A percentile compares a stretch with the other conserved stretches of the same genome.
Evolutionary conservation across 208 protist species (phyloP).

Genomic region (Leishmania gerbilli): DNA sequence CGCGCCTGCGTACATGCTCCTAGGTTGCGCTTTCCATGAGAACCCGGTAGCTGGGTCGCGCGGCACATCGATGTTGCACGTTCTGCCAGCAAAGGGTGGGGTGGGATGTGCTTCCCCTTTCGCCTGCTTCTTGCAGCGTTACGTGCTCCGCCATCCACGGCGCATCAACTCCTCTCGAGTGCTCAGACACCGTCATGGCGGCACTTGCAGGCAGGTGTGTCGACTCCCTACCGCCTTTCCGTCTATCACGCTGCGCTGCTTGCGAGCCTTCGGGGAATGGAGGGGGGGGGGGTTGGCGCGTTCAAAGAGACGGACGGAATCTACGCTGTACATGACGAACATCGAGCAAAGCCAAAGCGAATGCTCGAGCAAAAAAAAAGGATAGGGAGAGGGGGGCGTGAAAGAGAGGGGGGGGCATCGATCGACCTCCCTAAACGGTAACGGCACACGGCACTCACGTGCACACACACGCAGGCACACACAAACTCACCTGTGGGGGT

Average conservation of each 20-base stretch:
- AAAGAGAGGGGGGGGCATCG: too few relatives aligned
- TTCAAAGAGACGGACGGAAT: neutral
- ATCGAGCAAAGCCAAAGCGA: neutral
- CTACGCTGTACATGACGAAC: constrained; percentile 5
- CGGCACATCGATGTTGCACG: neutral
- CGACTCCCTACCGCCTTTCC: neutral
- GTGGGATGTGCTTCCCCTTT: neutral
- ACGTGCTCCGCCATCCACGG: neutral
- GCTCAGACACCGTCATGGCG: neutral
- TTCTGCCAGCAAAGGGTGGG: neutral
- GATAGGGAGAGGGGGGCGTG: too few relatives aligned
- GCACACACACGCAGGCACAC: neutral
- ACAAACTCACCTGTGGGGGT: neutral
- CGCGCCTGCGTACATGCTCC: too few relatives aligned
- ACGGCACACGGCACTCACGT: neutral
- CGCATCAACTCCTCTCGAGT: neutral
- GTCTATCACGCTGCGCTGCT: neutral
- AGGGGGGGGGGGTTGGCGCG: neutral
- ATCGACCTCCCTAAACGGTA: neutral
- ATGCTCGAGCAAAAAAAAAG: neutral
- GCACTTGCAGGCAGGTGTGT: neutral
- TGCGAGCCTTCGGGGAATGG: neutral
- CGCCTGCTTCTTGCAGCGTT: neutral
- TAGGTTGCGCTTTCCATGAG: neutral
- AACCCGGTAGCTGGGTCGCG: neutral